phyloP scores from a whole-genome alignment of 2,329 filamentous ascomycete species.

The Cordyceps fumosorosea region DNA sequence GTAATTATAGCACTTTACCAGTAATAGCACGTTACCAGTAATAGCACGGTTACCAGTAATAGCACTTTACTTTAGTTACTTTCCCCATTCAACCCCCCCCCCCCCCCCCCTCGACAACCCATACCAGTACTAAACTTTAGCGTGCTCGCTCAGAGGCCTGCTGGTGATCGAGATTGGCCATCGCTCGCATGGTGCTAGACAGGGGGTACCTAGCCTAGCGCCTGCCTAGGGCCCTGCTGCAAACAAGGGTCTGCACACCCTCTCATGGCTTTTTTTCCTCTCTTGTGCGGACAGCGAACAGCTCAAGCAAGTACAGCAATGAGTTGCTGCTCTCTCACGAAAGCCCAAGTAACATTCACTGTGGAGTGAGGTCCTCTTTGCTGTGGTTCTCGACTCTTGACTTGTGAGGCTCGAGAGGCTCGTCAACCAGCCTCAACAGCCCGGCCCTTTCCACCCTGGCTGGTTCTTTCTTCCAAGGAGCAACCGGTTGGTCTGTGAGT shows the following conservation, averaged over 20 bases:
- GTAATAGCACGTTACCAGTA: too few relatives aligned
- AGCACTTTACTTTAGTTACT: too few relatives aligned
- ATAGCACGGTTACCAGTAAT: too few relatives aligned
- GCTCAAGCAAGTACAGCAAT: not conserved
- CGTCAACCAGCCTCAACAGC: not conserved
- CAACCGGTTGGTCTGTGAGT: not conserved
- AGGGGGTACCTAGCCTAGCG: constrained; percentile 13
- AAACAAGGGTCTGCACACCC: constrained; percentile 6
- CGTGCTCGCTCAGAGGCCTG: constrained; percentile 6
- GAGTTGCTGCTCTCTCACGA: not conserved
- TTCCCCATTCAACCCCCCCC: not conserved
- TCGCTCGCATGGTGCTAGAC: constrained; percentile 15
- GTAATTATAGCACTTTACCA: too few relatives aligned
- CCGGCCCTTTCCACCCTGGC: not conserved
- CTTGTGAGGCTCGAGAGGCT: not conserved
- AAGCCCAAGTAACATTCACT: not conserved
- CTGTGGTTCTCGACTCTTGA: not conserved
- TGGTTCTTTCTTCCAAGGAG: not conserved
- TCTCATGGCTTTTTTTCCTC: not conserved
- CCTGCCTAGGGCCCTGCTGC: not conserved
- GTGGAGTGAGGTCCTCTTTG: not conserved
- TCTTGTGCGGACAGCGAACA: not conserved
- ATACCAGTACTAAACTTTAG: not conserved
- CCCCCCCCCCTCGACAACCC: too few relatives aligned
- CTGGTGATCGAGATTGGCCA: constrained; percentile 15